Base-by-base conservation (phyloP, 176 grass and related monocot species). In the Paspalum notatum region DNA sequence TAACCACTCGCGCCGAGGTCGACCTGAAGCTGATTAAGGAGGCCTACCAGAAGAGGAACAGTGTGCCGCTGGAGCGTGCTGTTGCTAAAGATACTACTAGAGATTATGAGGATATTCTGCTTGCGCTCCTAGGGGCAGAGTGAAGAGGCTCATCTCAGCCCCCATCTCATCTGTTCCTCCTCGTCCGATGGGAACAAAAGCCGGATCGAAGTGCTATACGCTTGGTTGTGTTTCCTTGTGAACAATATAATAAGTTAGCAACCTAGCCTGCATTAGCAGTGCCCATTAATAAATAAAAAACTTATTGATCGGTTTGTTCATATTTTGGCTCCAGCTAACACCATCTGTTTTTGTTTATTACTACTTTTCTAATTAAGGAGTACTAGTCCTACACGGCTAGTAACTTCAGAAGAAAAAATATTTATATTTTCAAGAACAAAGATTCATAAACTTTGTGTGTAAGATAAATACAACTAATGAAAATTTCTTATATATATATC, bases 11-110 rank as follows among this genome's bases (percentile, higher is more conserved):
- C 1, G 91, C 93, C 18, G 93, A 95, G 77, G 76, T 95, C 15
- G 90, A 95, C 51, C 83, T 99, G 82, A 93, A 91, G 77, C 55
- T 82, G 40, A 95, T 95, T 59, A 87, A 91, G 62, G 89, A 88
- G 63, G 84, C 86, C 6, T 99, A 99, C 84, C 75, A 86, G 74
- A 95, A 95, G 82, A 89, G 96, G 27, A 99, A 90, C 84, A 99
- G 90, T n/a, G 78, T 86, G 55, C 90, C 90, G 0, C 66, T 99
- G 41, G 96, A 90, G 14, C 61, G 51, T 4, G 93, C 92, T 26
- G 77, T 99, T 24, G 80, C 89, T 14, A 90, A 87, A 60, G 93
- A 99, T 77, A 95, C 93, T 12, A 85, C 79, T 47, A 91, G 93
- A 72, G 88, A 95, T 68, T 95, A 99, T 9, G 86, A 93, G 74